Conservation (phyloP, 306 rosid species). For the Albizia julibrissin region DNA sequence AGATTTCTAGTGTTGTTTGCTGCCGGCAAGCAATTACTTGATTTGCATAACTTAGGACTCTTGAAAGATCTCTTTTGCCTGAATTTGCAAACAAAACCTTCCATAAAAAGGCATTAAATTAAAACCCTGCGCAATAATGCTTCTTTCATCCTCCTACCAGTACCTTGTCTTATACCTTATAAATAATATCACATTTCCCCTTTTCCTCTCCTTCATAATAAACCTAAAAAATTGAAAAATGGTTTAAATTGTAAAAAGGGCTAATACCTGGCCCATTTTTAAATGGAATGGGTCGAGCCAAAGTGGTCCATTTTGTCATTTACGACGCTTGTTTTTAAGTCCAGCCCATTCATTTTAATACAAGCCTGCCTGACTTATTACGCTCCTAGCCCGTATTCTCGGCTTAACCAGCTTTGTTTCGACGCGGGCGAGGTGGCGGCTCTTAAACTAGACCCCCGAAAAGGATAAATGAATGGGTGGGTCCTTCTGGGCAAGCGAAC, state of each 20-base stretch:
- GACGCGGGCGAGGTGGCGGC: no score
- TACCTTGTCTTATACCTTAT: background rate
- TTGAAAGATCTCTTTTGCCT: background rate
- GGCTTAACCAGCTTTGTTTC: no score
- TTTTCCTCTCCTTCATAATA: background rate
- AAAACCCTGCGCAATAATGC: background rate
- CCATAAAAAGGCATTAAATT: background rate
- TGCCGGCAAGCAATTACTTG: background rate
- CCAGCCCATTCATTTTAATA: background rate
- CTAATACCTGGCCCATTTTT: background rate
- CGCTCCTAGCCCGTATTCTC: no score
- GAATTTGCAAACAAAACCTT: background rate
- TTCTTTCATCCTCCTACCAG: background rate
- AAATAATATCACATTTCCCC: background rate
- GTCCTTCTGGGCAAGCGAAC: no score
- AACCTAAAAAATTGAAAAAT: no score
- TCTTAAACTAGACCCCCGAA: no score
- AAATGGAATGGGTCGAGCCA: background rate
- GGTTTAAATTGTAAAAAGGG: no score
- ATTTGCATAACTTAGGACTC: background rate
- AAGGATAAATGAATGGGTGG: no score
- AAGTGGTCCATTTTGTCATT: background rate
- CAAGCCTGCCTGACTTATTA: no score
- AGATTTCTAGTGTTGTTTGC: no score
- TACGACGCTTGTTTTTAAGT: background rate